Evolutionary conservation across 163 green algal genomes (phyloP).

Genomic region (Scenedesmus sp.): DNA sequence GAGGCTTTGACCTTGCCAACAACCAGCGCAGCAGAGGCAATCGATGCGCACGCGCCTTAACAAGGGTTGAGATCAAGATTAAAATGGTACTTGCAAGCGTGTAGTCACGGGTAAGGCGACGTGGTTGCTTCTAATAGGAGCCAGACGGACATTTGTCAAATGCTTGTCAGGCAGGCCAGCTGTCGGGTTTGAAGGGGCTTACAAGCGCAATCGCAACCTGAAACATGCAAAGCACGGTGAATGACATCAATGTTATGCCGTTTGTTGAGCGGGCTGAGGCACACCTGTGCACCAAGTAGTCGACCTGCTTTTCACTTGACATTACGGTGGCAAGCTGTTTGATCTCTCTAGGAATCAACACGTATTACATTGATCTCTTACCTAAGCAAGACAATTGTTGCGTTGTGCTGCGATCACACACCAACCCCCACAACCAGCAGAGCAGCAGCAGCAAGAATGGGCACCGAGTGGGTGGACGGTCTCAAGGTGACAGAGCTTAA

Average conservation of each 20-base stretch:
- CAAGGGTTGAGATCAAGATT: neutral
- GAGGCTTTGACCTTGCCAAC: conserved; percentile 24
- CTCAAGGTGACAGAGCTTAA: conserved; percentile 67
- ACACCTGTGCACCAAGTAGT: neutral
- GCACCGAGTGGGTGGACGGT: conserved; percentile 42
- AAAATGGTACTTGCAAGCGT: neutral
- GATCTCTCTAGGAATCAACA: neutral
- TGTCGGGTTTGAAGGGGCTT: conserved; percentile 1
- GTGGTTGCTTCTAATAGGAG: neutral
- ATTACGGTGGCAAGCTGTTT: neutral
- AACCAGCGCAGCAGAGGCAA: conserved; percentile 1
- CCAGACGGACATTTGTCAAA: neutral
- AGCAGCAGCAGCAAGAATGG: conserved; percentile 1
- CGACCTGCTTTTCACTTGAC: neutral
- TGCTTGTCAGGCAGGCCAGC: neutral
- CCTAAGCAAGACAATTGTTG: neutral
- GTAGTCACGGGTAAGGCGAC: neutral
- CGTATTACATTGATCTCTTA: neutral
- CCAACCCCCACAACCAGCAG: neutral
- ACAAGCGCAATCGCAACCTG: neutral
- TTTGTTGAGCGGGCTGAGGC: neutral
- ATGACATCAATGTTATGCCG: neutral
- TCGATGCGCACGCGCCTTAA: neutral
- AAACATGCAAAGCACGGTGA: neutral
- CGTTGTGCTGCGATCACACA: neutral